phyloP scores from a whole-genome alignment of 2,329 filamentous ascomycete species.

The Rutstroemia sp. region DNA sequence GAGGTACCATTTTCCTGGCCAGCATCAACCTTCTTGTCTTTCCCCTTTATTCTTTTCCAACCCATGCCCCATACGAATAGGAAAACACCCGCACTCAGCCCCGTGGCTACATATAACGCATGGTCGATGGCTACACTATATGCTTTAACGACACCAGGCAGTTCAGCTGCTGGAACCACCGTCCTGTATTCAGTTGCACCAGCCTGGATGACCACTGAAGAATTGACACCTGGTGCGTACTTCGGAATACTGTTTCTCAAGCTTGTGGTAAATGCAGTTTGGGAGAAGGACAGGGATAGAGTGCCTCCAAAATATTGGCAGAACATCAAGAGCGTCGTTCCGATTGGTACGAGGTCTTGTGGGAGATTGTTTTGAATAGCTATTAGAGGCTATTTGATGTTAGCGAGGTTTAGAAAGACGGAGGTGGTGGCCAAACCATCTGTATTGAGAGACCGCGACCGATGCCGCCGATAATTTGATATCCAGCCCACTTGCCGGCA shows the following conservation, averaged over 20 bases:
- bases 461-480: conserved; percentile 23
- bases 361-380: neutral
- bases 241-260: neutral
- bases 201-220: neutral
- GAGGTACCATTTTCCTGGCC: too few species aligned
- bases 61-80: neutral
- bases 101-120: neutral
- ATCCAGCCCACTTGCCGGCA: conserved; percentile 21
- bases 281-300: neutral
- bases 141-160: neutral
- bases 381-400: neutral
- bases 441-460: conserved; percentile 20
- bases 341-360: neutral
- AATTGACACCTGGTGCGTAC: neutral
- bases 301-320: neutral
- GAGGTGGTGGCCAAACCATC: conserved; percentile 12
- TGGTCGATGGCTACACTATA: neutral
- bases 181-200: neutral
- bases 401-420: neutral
- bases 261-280: neutral
- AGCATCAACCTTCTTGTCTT: too few species aligned
- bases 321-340: neutral
- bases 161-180: neutral
- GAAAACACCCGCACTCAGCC: neutral
- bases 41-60: neutral